Conservation (phyloP, 1,284 basidiomycete genomes). For the Rhodotorula sp. region DNA sequence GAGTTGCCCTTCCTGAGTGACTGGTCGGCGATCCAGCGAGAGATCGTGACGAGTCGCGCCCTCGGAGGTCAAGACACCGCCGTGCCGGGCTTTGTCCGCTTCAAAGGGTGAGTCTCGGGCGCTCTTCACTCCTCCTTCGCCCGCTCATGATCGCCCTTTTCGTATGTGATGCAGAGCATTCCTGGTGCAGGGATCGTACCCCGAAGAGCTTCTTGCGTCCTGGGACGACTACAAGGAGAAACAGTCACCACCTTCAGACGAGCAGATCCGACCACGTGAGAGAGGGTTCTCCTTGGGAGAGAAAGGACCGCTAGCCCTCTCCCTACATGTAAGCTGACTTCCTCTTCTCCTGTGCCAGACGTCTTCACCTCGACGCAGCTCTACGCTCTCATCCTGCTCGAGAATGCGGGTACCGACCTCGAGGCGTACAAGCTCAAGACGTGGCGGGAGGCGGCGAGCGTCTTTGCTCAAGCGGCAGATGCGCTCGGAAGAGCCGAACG, state of each 20-base stretch:
- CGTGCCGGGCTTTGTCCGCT: conserved; percentile 71
- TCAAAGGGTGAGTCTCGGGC: conserved; percentile 58
- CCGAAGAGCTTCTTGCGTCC: conserved; percentile 67
- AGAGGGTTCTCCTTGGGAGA: conserved; percentile 7
- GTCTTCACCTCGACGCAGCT: conserved; percentile 69
- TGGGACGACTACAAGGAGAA: conserved; percentile 79
- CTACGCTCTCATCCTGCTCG: conserved; percentile 83
- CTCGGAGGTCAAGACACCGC: conserved; percentile 58
- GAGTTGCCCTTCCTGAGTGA: conserved; percentile 42
- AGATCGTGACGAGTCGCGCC: conserved; percentile 78
- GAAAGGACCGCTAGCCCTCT: no score
- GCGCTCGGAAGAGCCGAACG: conserved; percentile 75
- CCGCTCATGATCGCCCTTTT: not conserved
- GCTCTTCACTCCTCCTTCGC: not conserved
- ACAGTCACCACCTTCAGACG: conserved; percentile 55
- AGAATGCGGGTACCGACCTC: conserved; percentile 83
- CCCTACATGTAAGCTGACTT: not conserved
- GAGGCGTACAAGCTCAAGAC: conserved; percentile 64
- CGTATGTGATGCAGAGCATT: conserved; percentile 57
- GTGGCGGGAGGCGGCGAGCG: conserved; percentile 80
- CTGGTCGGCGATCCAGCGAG: conserved; percentile 73
- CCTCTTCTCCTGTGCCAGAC: conserved; percentile 53
- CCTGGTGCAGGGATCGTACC: conserved; percentile 81
- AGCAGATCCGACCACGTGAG: conserved; percentile 80
- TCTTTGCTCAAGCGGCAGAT: conserved; percentile 86